Evolutionary conservation across 495 filamentous ascomycete species (phyloP).

Genomic region (Tuber magnatum): DNA sequence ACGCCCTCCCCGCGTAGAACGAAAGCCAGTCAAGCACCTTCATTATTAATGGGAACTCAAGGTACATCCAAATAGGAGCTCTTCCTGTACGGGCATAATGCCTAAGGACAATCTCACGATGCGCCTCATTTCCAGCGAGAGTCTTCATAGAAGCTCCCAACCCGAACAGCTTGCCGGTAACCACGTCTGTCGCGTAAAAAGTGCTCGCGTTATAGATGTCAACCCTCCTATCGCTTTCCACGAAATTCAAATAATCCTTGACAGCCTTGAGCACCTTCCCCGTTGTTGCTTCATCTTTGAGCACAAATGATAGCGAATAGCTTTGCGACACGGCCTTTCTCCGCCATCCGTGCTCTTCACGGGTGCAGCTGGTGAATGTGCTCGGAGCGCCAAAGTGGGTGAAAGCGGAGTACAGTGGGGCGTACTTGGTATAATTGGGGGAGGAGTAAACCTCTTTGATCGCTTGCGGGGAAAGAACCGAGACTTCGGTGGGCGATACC

Average conservation of each 20-base stretch:
- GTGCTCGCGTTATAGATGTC: conserved; percentile 12
- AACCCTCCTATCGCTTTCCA: conserved; percentile 3
- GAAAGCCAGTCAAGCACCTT: neutral
- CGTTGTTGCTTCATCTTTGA: conserved; percentile 12
- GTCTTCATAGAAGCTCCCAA: conserved; percentile 8
- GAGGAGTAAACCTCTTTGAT: conserved; percentile 17
- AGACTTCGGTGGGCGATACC: conserved; percentile 15
- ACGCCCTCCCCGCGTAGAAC: neutral
- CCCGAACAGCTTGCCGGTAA: conserved; percentile 14
- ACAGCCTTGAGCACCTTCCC: conserved; percentile 8
- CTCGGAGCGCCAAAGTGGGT: conserved; percentile 12
- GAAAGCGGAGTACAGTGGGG: conserved; percentile 5
- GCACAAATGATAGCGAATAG: conserved; percentile 16
- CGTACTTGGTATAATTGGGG: conserved; percentile 9
- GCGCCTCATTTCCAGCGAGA: conserved; percentile 4
- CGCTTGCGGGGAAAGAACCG: conserved; percentile 6
- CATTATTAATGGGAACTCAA: conserved; percentile 8
- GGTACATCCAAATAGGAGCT: conserved; percentile 1
- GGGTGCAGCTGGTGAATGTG: conserved; percentile 7
- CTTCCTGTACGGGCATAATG: conserved; percentile 9
- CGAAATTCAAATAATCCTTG: conserved; percentile 8
- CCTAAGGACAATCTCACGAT: conserved; percentile 4
- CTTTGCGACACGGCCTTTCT: conserved; percentile 9
- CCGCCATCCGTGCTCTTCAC: conserved; percentile 6
- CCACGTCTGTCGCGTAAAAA: conserved; percentile 11